Percentiles rank a stretch among this genome's conserved stretches.
Conservation (phyloP, 2,329 filamentous ascomycete species). For the Xylariaceae sp. region DNA sequence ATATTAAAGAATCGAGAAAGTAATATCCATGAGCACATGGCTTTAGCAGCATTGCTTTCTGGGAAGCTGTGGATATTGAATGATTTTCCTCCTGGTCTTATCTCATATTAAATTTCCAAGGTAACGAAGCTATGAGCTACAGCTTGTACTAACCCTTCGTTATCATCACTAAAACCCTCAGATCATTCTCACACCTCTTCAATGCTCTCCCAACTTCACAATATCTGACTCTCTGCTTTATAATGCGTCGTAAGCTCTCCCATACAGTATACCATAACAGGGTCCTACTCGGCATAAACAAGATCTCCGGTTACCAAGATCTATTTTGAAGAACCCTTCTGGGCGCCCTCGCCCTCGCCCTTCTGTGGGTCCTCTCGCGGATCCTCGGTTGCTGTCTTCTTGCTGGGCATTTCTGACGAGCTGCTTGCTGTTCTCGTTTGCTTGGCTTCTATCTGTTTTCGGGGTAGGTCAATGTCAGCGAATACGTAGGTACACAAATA, state of each 20-base stretch:
- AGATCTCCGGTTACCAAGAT: background rate
- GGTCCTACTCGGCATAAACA: background rate
- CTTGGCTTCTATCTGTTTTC: constrained; percentile 21
- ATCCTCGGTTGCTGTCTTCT: constrained; percentile 33
- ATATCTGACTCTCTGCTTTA: no score
- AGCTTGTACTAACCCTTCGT: no score
- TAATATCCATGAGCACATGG: no score
- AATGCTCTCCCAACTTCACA: no score
- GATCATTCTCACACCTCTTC: no score
- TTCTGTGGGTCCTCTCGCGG: constrained; percentile 37
- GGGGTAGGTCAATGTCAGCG: background rate
- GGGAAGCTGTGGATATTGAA: background rate
- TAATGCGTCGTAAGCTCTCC: no score
- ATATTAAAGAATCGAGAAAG: background rate
- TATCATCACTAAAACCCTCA: no score
- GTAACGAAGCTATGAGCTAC: no score
- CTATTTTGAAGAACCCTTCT: constrained; percentile 9
- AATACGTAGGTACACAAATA: no score
- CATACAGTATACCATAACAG: no score
- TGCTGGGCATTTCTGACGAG: constrained; percentile 32
- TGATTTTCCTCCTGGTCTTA: no score
- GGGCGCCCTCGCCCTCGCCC: constrained; percentile 28
- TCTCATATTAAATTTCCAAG: no score
- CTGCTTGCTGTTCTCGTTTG: constrained; percentile 30
- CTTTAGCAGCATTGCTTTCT: background rate